Evolutionary conservation across 2,329 filamentous ascomycete species (phyloP), one percentile per base, ranked within the genome.

Genomic region (Colletotrichum godetiae): DNA sequence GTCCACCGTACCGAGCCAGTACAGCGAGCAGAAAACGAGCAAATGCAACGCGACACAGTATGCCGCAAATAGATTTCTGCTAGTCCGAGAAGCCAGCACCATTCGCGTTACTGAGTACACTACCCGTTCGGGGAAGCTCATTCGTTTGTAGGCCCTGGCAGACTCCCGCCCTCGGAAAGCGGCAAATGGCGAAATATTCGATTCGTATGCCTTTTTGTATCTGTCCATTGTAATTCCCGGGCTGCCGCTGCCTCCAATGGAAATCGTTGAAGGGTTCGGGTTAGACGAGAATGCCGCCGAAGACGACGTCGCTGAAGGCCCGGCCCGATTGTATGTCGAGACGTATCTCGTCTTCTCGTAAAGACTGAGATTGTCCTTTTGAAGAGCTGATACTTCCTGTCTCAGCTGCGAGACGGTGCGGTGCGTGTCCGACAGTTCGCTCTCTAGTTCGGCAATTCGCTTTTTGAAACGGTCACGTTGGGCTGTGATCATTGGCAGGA

Each of bases 281-380:
- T 92, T 95, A 69, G 87, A 86, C 49, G 89, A 87, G 76, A 88
- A 89, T 56, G 92, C 93, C n/a, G 92, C 91, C 13, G 91, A 91
- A 15, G 89, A 89, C 5, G 90, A 90, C 12, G 91, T 90, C 52
- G 85, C 83, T 33, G 89, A 88, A 6, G 88, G 88, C 15, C 88
- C 89, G 58, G 89, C 89, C 66, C 95, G 92, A 82, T 92, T 97
- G 86, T 98, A 99, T 2, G 94, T 95, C 7, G 95, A 98, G 29
- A 98, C 92, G 81, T 99, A 99, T 77, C 97, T 91, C 22, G 96
- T 98, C 88, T 98, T 99, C 83, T 99, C 97, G 82, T 99, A 99
- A 8, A 99, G 88, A 78, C 93, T 95, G 46, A 99, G 88, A 80
- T 99, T 99, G 83, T 99, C 97, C 81, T 95, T 97, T 80, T 99